Percentiles rank a stretch among this genome's conserved stretches.
phyloP scores from a whole-genome alignment of 805 yeast genomes.

The Ogataea nonfermentans region DNA sequence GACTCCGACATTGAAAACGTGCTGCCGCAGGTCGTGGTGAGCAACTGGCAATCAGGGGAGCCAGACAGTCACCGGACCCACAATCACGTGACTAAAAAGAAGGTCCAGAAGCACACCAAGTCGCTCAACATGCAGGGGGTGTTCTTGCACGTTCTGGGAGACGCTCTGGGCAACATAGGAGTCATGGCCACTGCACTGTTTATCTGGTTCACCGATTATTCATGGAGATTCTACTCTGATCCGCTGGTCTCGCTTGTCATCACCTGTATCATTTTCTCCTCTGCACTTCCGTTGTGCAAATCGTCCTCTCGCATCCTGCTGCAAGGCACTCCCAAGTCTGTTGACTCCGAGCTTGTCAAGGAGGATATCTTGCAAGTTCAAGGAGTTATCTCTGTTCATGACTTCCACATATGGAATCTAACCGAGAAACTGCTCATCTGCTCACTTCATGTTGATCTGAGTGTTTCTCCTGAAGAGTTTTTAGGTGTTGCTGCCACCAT shows the following conservation, averaged over 20 bases:
- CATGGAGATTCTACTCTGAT: conserved; percentile 85
- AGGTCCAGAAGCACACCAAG: conserved; percentile 35
- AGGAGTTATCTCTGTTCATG: conserved; percentile 85
- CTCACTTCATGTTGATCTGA: conserved; percentile 80
- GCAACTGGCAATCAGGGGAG: conserved; percentile 12
- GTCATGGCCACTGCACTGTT: conserved; percentile 86
- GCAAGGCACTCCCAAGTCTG: conserved; percentile 88
- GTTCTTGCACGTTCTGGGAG: conserved; percentile 91
- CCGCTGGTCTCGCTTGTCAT: conserved; percentile 84
- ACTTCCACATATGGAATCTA: conserved; percentile 94
- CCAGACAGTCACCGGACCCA: conserved; percentile 22
- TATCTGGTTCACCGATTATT: conserved; percentile 89
- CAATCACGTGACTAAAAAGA: conserved; percentile 25
- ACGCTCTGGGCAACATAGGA: conserved; percentile 93
- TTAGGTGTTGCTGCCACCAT: conserved; percentile 70
- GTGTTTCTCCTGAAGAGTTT: conserved; percentile 62
- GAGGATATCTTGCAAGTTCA: conserved; percentile 63
- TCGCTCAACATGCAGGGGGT: conserved; percentile 98
- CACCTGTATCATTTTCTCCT: conserved; percentile 82
- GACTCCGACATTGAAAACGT: conserved; percentile 29
- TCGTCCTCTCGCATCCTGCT: conserved; percentile 82
- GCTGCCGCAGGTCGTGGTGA: conserved; percentile 29
- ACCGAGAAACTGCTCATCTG: conserved; percentile 86
- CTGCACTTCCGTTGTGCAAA: conserved; percentile 87
- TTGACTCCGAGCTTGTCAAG: conserved; percentile 73